Conservation (phyloP, 2,329 filamentous ascomycete species). For the Periconia digitata region DNA sequence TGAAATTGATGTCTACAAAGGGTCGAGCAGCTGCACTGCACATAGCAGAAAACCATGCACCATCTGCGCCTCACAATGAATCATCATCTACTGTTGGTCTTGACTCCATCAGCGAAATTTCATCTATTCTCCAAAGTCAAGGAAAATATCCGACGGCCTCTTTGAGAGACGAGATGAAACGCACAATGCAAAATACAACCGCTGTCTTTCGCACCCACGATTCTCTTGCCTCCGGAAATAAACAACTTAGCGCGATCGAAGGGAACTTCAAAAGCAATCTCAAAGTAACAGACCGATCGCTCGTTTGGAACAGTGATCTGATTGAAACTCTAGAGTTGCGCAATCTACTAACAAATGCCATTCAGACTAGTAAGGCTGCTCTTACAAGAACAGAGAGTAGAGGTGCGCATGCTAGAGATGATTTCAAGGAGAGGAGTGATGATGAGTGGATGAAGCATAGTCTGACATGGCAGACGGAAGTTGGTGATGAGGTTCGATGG, state of each 20-base stretch:
- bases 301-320: conserved; percentile 55
- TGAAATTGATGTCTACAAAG: conserved; percentile 11
- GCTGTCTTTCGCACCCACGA: conserved; percentile 50
- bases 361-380: conserved; percentile 50
- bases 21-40: conserved; percentile 50
- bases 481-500: conserved; percentile 44
- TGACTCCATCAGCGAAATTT: conserved; percentile 37
- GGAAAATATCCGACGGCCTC: conserved; percentile 43
- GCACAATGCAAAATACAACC: conserved; percentile 50
- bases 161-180: conserved; percentile 48
- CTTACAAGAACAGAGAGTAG: conserved; percentile 48
- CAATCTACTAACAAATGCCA: conserved; percentile 51
- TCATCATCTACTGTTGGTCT: conserved; percentile 39
- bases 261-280: conserved; percentile 40
- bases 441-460: conserved; percentile 52
- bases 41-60: conserved; percentile 44
- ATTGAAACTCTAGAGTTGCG: conserved; percentile 52
- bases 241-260: conserved; percentile 39
- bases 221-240: conserved; percentile 38
- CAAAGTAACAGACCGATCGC: conserved; percentile 44
- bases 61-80: conserved; percentile 38
- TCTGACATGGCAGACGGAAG: conserved; percentile 48
- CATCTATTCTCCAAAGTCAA: conserved; percentile 39
- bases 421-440: conserved; percentile 48
- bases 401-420: conserved; percentile 52